Evolutionary conservation across 495 filamentous ascomycete species (phyloP), one percentile per base, ranked within the genome.

Genomic region (Amphirosellinia nigrospora): DNA sequence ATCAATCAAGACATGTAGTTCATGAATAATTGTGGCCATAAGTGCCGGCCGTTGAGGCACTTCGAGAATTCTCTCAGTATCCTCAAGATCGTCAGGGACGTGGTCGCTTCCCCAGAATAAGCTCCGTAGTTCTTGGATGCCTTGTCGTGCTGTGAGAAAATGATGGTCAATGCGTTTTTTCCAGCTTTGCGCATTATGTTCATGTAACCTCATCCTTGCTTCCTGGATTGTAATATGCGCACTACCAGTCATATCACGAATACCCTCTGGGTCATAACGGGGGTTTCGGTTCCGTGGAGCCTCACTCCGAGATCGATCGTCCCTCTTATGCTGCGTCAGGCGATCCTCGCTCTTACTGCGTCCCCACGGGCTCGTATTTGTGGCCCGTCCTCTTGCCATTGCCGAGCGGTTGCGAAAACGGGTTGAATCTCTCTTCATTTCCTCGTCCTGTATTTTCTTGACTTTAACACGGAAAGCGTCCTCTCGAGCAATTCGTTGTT

Each of bases 171-270:
- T 97, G 43, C 95, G 90, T 70, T 89, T 90, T 79, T 96, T 97
- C 96, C 96, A 99, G 55, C 90, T 93, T 74, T 91, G 89, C 3
- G 96, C 89, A 79, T 98, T 97, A 74, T 94, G 88, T 56, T 88
- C 81, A 67, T 94, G 85, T 19, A 99, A 85, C 67, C 86, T 91
- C 55, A 89, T 84, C 81, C 87, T 87, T 15, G 96, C 96, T 59
- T 92, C 88, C 5, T 90, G 86, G 46, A 90, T 87, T 0, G 92
- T 89, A 23, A 96, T 84, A 28, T 90, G 89, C 1, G 91, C 86
- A 36, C 84, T 85, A 9, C 87, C 89, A 56, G 89, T 93, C 65
- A 98, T 83, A 26, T 84, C 82, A 48, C 85, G 86, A 41, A 84
- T 87, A 15, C 89, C 90, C 70, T 97, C 93, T 0, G 91, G 89